Base-by-base conservation (phyloP, 1,284 basidiomycete genomes). In the Quambalaria eucalypti region DNA sequence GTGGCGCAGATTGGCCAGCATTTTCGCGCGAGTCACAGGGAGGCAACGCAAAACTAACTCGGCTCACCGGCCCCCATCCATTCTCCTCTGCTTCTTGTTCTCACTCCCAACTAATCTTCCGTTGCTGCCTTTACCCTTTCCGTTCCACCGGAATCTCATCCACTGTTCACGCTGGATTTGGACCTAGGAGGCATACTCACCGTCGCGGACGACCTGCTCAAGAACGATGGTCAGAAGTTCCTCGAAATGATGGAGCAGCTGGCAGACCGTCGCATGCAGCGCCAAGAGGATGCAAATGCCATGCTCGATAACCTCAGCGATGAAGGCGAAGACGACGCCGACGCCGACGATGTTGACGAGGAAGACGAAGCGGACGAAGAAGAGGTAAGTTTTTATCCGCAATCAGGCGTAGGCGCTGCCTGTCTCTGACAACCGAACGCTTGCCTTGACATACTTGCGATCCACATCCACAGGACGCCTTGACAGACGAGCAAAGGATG, bases 211-310 rank as follows among this genome's bases (percentile, higher is more conserved):
- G 93, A 98, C 79, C 83, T 98, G 51, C 82, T 97, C 67, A 95
- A 95, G 81, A 97, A 97, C 73, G 92, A 98, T 72, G 93, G 91
- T 2, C 89, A 91, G 71, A 97, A 96, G 80, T 97, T 98, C 80
- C 80, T 98, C 69, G 92, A 98, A 80, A 98, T 98, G 93, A 98
- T 98, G 93, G 93, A 98, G 78, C 90, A 95, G 77, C 83, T 98
- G 31, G 92, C 93, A 0, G 91, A 97, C 74, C 84, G 90, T 57
- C 84, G 91, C 42, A 88, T 92, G 82, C 85, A 88, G 63, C 83
- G 93, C 3, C 92, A 96, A 72, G 90, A 73, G 87, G 91, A 76
- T 88, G 60, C 55, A 30, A 51, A 38, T 21, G 60, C 60, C 44
- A 59, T 66, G 51, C 60, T 65, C 16, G 51, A 53, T 23, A 81